Conservation (phyloP, 257 asterid species). For the Avicennia marina region DNA sequence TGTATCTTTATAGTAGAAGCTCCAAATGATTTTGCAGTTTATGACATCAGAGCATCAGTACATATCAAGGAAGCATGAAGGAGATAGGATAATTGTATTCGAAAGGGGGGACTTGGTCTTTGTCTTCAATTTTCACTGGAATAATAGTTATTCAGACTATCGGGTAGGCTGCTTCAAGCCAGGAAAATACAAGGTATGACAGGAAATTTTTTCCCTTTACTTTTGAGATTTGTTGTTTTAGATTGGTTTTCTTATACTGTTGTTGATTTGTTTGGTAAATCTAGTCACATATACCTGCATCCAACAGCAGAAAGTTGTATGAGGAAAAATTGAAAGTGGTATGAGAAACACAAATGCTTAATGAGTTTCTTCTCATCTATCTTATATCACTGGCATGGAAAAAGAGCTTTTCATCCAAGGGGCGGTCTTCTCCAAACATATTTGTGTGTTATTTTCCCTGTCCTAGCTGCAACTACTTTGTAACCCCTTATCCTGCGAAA, state of each 20-base stretch:
- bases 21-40: slow-evolving; percentile 49
- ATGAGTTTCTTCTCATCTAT: no score
- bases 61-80: slow-evolving; percentile 82
- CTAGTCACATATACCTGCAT: no score
- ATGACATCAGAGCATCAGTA: slow-evolving; percentile 91
- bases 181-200: slow-evolving; percentile 88
- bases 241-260: not conserved
- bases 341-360: not conserved
- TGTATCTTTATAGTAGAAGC: not conserved
- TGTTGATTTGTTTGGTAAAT: not conserved
- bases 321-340: not conserved
- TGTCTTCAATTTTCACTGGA: slow-evolving; percentile 93
- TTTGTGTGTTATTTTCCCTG: not conserved
- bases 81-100: slow-evolving; percentile 68
- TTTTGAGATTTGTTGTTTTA: not conserved
- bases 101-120: slow-evolving; percentile 84
- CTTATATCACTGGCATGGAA: no score
- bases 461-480: not conserved
- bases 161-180: slow-evolving; percentile 78
- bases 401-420: no score
- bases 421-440: not conserved
- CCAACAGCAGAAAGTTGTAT: no score
- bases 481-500: no score
- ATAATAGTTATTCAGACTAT: slow-evolving; percentile 73
- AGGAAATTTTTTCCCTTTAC: not conserved